These are phyloP conservation scores for Rhypophila decipiens DNA, from an alignment of 495 filamentous ascomycete species.

Conservation along the genomic window DNA sequence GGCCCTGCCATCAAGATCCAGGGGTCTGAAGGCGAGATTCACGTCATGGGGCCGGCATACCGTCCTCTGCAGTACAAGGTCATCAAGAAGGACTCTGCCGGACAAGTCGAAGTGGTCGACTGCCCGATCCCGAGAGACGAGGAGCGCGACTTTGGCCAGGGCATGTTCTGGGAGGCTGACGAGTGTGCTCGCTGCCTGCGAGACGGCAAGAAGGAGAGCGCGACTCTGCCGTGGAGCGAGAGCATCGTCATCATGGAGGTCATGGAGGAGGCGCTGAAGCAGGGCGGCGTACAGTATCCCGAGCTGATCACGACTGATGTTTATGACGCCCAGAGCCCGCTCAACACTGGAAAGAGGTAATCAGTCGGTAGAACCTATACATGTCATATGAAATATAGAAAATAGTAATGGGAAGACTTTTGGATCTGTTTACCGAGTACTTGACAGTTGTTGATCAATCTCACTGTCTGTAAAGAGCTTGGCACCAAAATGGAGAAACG, in stretches of 20 bases:
- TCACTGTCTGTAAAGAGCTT: not conserved
- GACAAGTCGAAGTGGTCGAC: slow-evolving; percentile 50
- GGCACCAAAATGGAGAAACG: no score
- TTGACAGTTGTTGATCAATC: not conserved
- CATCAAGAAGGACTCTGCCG: slow-evolving; percentile 39
- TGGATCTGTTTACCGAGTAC: not conserved
- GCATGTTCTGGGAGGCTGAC: slow-evolving; percentile 96
- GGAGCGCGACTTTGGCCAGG: slow-evolving; percentile 54
- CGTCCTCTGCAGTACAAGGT: slow-evolving; percentile 61
- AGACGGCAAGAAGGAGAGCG: slow-evolving; percentile 77
- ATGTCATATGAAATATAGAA: no score
- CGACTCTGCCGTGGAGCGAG: slow-evolving; percentile 67
- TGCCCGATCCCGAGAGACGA: slow-evolving; percentile 55
- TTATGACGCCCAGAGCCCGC: slow-evolving; percentile 51
- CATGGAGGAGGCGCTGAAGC: slow-evolving; percentile 82
- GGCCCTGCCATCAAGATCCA: slow-evolving; percentile 73
- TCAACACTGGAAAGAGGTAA: slow-evolving; percentile 41
- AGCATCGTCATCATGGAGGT: slow-evolving; percentile 88
- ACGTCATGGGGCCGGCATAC: slow-evolving; percentile 69
- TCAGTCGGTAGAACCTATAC: no score
- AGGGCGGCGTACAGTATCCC: slow-evolving; percentile 73
- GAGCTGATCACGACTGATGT: slow-evolving; percentile 73
- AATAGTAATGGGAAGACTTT: not conserved
- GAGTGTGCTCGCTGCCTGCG: slow-evolving; percentile 76
- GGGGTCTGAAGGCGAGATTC: slow-evolving; percentile 80